A percentile compares a stretch with the other conserved stretches of the same genome.
Evolutionary conservation across 1,284 basidiomycete species (phyloP).

Genomic region (Cerrena zonata): DNA sequence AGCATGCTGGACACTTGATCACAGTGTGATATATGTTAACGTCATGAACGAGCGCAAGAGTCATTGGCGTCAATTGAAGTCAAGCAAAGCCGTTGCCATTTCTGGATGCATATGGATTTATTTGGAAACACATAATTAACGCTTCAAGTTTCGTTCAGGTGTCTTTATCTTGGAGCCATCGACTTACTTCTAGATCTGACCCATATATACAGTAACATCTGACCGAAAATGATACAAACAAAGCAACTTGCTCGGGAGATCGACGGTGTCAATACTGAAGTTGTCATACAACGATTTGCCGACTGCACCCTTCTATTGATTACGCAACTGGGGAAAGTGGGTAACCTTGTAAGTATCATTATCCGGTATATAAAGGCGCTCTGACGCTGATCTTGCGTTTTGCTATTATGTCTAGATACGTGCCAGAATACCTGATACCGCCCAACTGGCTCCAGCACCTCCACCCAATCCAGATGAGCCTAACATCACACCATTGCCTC

Average conservation of each 20-base stretch:
- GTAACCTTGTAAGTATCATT: constrained; percentile 59
- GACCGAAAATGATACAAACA: constrained; percentile 21
- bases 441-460: constrained; percentile 47
- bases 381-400: no score
- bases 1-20: constrained; percentile 26
- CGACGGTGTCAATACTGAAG: constrained; percentile 60
- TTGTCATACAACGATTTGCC: constrained; percentile 71
- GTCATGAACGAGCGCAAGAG: neutral
- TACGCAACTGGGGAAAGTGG: constrained; percentile 84
- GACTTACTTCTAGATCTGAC: no score
- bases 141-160: no score
- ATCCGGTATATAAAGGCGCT: no score
- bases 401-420: no score
- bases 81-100: neutral
- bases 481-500: constrained; percentile 46
- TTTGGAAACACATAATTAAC: no score
- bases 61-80: neutral
- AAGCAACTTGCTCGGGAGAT: constrained; percentile 40
- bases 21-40: constrained; percentile 11
- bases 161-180: no score
- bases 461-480: constrained; percentile 31
- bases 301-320: constrained; percentile 79
- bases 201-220: no score
- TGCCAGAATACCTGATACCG: constrained; percentile 67
- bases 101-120: neutral